These are phyloP conservation scores for Coprinopsis marcescibilis DNA, from an alignment of 768 basidiomycete species.

Conservation along the genomic window DNA sequence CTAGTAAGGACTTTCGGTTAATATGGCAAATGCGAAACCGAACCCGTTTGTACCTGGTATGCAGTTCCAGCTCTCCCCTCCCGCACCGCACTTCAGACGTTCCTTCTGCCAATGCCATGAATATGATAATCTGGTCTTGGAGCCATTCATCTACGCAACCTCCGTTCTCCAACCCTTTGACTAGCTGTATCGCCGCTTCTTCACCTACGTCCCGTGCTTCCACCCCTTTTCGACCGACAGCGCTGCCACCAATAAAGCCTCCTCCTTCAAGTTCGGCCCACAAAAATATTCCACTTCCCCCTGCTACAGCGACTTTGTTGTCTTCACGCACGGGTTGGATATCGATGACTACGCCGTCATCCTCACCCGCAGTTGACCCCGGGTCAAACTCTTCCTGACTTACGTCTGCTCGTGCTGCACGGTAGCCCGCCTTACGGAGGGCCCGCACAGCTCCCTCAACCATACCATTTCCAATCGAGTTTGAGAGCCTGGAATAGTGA, in stretches of 20 bases:
- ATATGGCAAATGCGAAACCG: not conserved
- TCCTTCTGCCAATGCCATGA: conserved; percentile 69
- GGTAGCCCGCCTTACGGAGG: conserved; percentile 35
- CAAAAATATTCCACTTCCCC: conserved; percentile 65
- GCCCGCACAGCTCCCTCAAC: conserved; percentile 41
- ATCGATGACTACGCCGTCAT: conserved; percentile 27
- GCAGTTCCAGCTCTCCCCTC: conserved; percentile 54
- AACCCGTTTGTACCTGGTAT: conserved; percentile 52
- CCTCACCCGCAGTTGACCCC: conserved; percentile 4
- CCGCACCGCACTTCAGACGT: conserved; percentile 50
- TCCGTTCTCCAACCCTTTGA: conserved; percentile 51
- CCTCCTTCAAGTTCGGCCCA: conserved; percentile 72
- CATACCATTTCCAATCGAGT: conserved; percentile 50
- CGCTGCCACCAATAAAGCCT: conserved; percentile 64
- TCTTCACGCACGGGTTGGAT: conserved; percentile 38
- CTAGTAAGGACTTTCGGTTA: conserved; percentile 24
- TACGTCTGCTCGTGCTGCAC: not conserved
- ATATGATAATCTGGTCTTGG: conserved; percentile 75
- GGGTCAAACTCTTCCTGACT: conserved; percentile 13
- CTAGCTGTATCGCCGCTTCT: conserved; percentile 55
- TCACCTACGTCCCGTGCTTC: conserved; percentile 45
- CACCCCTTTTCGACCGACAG: conserved; percentile 49
- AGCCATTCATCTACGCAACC: conserved; percentile 71
- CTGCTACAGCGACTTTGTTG: conserved; percentile 43
- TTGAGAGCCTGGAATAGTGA: conserved; percentile 64